A percentile compares a stretch with the other conserved stretches of the same genome.
Conservation (phyloP, 257 asterid species). For the Capsicum pubescens region DNA sequence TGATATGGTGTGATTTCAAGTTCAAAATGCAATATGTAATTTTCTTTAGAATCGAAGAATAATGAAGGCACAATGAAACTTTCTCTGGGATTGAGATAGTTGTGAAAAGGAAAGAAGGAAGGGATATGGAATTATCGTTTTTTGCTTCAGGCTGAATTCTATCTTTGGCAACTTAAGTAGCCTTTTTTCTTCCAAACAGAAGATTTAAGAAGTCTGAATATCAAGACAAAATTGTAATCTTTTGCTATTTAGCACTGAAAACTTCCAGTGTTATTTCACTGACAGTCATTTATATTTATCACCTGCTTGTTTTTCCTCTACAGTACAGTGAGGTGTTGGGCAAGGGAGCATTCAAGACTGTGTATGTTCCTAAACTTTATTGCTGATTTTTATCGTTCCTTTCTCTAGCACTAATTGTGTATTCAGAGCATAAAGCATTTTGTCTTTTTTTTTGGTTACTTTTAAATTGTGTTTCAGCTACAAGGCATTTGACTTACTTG, state of each 20-base stretch:
- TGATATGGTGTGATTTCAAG: not conserved
- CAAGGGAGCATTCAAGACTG: constrained; percentile 86
- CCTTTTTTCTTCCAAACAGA: constrained; percentile 18
- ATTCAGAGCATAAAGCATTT: not conserved
- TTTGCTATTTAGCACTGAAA: constrained; percentile 9
- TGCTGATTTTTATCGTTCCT: not conserved
- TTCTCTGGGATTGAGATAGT: not conserved
- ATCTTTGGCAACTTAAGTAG: not conserved
- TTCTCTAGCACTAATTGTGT: constrained; percentile 16
- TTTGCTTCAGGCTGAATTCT: not conserved
- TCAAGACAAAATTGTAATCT: not conserved
- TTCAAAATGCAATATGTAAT: not conserved
- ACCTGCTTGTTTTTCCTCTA: constrained; percentile 33
- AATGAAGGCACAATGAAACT: not conserved
- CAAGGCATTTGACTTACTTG: constrained; percentile 76
- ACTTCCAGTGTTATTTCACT: not conserved
- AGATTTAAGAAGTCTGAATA: constrained; percentile 7
- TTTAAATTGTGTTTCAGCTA: constrained; percentile 45
- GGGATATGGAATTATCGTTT: not conserved
- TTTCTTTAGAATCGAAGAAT: not conserved
- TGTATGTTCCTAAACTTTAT: constrained; percentile 50
- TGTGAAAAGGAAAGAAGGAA: not conserved
- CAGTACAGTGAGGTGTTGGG: constrained; percentile 79
- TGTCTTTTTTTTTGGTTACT: not conserved
- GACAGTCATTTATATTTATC: not conserved